Percentiles rank a stretch among this genome's conserved stretches.
Conservation (phyloP, 768 basidiomycete genomes). For the Suillus ampliporus region DNA sequence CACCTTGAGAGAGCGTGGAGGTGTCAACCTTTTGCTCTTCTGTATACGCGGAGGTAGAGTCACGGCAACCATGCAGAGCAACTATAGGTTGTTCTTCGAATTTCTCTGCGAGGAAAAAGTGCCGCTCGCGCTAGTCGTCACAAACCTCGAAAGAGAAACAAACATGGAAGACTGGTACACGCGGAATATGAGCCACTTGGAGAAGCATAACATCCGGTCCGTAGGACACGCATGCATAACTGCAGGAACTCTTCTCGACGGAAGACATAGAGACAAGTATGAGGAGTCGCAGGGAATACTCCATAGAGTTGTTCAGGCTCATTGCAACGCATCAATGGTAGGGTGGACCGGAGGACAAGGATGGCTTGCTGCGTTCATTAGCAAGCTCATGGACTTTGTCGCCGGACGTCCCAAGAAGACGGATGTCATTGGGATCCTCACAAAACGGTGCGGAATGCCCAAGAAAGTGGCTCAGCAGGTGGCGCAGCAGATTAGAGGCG, state of each 20-base stretch:
- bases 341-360: slow-evolving; percentile 16
- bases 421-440: slow-evolving; percentile 27
- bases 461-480: neutral
- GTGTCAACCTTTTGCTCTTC: slow-evolving; percentile 48
- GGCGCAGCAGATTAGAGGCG: neutral
- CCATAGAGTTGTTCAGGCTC: neutral
- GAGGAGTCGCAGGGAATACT: slow-evolving; percentile 33
- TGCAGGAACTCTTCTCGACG: slow-evolving; percentile 26
- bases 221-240: slow-evolving; percentile 49
- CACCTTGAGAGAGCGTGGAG: slow-evolving; percentile 33
- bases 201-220: slow-evolving; percentile 31
- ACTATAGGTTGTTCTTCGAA: slow-evolving; percentile 49
- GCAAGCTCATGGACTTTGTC: slow-evolving; percentile 22
- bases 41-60: slow-evolving; percentile 49
- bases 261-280: slow-evolving; percentile 38
- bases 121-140: slow-evolving; percentile 40
- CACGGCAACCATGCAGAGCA: slow-evolving; percentile 42
- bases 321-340: neutral
- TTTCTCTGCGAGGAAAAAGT: slow-evolving; percentile 44
- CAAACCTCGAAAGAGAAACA: slow-evolving; percentile 45
- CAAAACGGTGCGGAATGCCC: slow-evolving; percentile 30
- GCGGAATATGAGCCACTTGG: slow-evolving; percentile 32
- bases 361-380: slow-evolving; percentile 26
- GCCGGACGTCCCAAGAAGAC: slow-evolving; percentile 22
- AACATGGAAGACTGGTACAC: slow-evolving; percentile 43